These are phyloP conservation scores for Wickerhamiella shivajii DNA, from an alignment of 805 yeast genomes.

Conservation along the genomic window DNA sequence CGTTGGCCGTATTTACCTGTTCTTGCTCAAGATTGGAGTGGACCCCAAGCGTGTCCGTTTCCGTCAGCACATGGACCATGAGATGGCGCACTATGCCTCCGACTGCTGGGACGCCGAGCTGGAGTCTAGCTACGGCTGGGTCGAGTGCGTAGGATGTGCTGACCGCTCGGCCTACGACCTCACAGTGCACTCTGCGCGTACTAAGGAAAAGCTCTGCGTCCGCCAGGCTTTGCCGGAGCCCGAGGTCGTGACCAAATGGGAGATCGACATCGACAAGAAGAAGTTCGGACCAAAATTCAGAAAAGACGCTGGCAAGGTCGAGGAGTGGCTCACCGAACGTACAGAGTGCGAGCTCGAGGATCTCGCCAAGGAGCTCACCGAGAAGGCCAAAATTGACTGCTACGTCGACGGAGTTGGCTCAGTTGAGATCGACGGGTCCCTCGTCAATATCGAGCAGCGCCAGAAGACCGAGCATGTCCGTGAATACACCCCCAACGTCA, in stretches of 20 bases:
- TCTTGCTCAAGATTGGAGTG: slow-evolving; percentile 80
- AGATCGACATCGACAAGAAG: slow-evolving; percentile 81
- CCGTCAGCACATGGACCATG: slow-evolving; percentile 97
- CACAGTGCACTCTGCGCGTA: slow-evolving; percentile 86
- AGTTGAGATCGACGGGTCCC: slow-evolving; percentile 57
- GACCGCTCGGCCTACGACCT: slow-evolving; percentile 97
- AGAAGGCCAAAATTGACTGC: slow-evolving; percentile 49
- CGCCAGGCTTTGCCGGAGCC: slow-evolving; percentile 84
- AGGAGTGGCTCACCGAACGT: slow-evolving; percentile 58
- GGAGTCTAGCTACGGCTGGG: slow-evolving; percentile 95
- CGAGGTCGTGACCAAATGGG: slow-evolving; percentile 62
- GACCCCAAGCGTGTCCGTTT: slow-evolving; percentile 73
- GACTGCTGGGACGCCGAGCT: slow-evolving; percentile 99
- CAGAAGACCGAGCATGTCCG: slow-evolving; percentile 79
- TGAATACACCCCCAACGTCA: slow-evolving; percentile 92
- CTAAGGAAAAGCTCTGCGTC: slow-evolving; percentile 88
- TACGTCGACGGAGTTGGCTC: slow-evolving; percentile 47
- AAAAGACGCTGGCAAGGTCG: slow-evolving; percentile 89
- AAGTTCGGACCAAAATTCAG: slow-evolving; percentile 96
- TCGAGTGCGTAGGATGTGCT: slow-evolving; percentile 99
- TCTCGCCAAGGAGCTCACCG: slow-evolving; percentile 51
- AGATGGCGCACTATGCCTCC: slow-evolving; percentile 99
- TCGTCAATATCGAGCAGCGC: slow-evolving; percentile 62
- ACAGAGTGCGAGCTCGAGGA: slow-evolving; percentile 76
- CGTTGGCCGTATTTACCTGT: slow-evolving; percentile 79